phyloP scores from a whole-genome alignment of 176 grass and related monocot species.

The Leersia perrieri region DNA sequence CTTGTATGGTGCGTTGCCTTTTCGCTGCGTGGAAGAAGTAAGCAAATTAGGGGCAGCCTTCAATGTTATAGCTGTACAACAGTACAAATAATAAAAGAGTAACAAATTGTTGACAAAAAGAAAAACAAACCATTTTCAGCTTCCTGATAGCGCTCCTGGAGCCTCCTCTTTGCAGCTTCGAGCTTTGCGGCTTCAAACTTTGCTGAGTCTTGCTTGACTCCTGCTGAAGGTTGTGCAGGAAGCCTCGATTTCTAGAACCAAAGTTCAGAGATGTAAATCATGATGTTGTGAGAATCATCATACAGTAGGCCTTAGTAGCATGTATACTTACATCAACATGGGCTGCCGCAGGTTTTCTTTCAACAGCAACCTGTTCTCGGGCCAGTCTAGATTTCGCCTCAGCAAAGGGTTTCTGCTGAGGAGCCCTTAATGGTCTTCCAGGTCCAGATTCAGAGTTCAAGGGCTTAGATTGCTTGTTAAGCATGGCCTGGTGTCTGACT shows the following conservation, averaged over 20 bases:
- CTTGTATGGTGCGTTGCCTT: slow-evolving; percentile 80
- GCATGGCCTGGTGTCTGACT: slow-evolving; percentile 26
- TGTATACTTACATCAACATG: slow-evolving; percentile 71
- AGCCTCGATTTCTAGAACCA: slow-evolving; percentile 54
- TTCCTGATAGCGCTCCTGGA: slow-evolving; percentile 94
- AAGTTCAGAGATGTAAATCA: slow-evolving; percentile 35
- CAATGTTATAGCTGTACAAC: slow-evolving; percentile 1
- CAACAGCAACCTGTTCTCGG: slow-evolving; percentile 29
- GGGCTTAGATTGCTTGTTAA: slow-evolving; percentile 40
- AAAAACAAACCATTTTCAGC: slow-evolving; percentile 73
- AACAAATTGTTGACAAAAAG: not conserved
- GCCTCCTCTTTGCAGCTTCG: slow-evolving; percentile 75
- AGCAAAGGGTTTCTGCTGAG: slow-evolving; percentile 34
- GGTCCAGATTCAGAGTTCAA: slow-evolving; percentile 39
- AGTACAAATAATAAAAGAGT: not conserved
- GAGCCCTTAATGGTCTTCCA: slow-evolving; percentile 40
- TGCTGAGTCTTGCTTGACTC: slow-evolving; percentile 38
- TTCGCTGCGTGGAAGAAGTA: slow-evolving; percentile 56
- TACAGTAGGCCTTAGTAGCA: slow-evolving; percentile 15
- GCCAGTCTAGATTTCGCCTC: slow-evolving; percentile 38
- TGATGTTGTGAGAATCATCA: not conserved
- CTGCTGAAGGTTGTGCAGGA: slow-evolving; percentile 39
- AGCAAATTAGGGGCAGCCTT: slow-evolving; percentile 6
- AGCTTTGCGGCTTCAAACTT: slow-evolving; percentile 62
- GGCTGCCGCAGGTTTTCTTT: slow-evolving; percentile 37